Evolutionary conservation across 352 stramenopile species (phyloP).

Genomic region (Phytopythium delawarense): DNA sequence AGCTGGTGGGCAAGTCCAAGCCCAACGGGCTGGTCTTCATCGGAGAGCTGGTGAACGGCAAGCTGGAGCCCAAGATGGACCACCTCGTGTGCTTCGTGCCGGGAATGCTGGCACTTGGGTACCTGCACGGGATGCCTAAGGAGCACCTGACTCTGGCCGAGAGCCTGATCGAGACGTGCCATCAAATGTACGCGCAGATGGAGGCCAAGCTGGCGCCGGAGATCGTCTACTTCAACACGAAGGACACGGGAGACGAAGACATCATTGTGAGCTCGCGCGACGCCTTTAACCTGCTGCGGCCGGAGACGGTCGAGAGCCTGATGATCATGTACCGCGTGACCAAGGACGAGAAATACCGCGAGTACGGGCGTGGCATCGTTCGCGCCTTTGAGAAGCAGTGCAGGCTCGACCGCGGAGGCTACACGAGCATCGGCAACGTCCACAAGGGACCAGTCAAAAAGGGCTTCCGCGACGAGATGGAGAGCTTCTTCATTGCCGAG

Average conservation of each 20-base stretch:
- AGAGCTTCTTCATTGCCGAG: slow-evolving; percentile 92
- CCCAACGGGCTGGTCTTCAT: slow-evolving; percentile 64
- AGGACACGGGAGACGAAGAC: slow-evolving; percentile 39
- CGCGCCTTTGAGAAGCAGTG: slow-evolving; percentile 80
- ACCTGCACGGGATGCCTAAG: slow-evolving; percentile 59
- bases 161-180: slow-evolving; percentile 78
- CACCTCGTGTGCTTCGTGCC: slow-evolving; percentile 91
- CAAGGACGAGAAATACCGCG: slow-evolving; percentile 82
- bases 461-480: slow-evolving; percentile 75
- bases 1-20: slow-evolving; percentile 51
- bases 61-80: slow-evolving; percentile 75
- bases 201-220: slow-evolving; percentile 83
- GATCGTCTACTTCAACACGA: slow-evolving; percentile 74
- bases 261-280: slow-evolving; percentile 54
- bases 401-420: slow-evolving; percentile 52
- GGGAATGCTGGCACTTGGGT: slow-evolving; percentile 81
- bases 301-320: slow-evolving; percentile 91
- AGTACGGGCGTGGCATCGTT: slow-evolving; percentile 86
- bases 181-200: slow-evolving; percentile 85
- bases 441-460: slow-evolving; percentile 31
- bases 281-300: slow-evolving; percentile 83
- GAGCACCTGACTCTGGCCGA: slow-evolving; percentile 72
- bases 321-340: slow-evolving; percentile 91
- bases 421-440: slow-evolving; percentile 61
- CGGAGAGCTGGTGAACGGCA: slow-evolving; percentile 51